Base-by-base conservation (phyloP, 331 rosid genomes). In the Quercus phellos region DNA sequence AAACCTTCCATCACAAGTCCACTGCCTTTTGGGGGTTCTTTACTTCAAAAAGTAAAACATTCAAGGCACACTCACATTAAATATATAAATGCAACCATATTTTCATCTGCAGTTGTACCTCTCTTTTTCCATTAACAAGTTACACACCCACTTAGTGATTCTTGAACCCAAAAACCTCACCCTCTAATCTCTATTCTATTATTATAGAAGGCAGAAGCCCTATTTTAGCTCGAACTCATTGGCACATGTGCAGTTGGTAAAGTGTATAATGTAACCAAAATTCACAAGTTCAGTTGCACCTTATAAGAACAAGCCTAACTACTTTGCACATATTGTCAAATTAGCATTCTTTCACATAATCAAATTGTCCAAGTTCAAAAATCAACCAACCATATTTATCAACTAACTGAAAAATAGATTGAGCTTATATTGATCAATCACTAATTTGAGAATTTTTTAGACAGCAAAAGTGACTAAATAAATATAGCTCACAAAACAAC, bases 291-390 rank as follows among this genome's bases (percentile, higher is more conserved):
- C 78, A 55, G 68, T 27, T 71, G 55, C 34, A 42, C 55, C 70
- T 72, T 79, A 54, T 55, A 22, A 22, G 14, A 78, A 66, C 51
- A 77, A 81, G 77, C 24, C 61, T 24, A 80, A 68, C 68, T 43
- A 74, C 54, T 72, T 12, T 70, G 64, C 51, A 51, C 55, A 12
- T 16, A 72, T 58, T 10, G 64, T 53, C 38, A 71, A 21, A 29
- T 71, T 30, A 29, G 55, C 86, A 73, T 51, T 70, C 42, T 4
- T 66, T 66, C 64, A 46, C 12, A 12, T 6, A 21, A 74, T 6
- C 17, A 55, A 26, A 18, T 66, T 53, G 30, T 11, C 42, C 46
- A 76, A 14, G 19, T 43, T 18, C 18, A 46, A 27, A 67, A 72
- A 35, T 18, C 58, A 43, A 74, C 14, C 35, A 79, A 73, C 19